These are phyloP conservation scores for Coemansia furcata DNA, from an alignment of 192 early-diverging fungal species.

Conservation along the genomic window DNA sequence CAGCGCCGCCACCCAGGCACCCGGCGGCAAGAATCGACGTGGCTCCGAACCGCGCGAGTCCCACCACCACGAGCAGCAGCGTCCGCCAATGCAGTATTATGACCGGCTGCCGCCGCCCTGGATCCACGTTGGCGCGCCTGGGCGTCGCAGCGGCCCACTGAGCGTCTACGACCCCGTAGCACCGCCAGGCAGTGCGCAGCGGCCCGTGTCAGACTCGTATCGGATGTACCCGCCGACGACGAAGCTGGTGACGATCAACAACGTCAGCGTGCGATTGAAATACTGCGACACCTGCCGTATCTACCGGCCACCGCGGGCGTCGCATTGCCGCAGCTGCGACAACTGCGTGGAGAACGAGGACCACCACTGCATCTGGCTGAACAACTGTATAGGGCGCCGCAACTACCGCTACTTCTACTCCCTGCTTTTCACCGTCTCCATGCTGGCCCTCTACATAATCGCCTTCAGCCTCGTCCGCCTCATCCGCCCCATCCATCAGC, in stretches of 20 bases:
- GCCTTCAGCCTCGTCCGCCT: conserved; percentile 63
- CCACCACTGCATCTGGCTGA: conserved; percentile 94
- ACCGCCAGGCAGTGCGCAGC: conserved; percentile 18
- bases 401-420: conserved; percentile 83
- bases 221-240: conserved; percentile 41
- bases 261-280: conserved; percentile 65
- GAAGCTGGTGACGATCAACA: conserved; percentile 64
- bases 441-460: conserved; percentile 63
- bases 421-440: conserved; percentile 62
- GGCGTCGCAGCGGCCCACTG: conserved; percentile 20
- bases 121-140: conserved; percentile 37
- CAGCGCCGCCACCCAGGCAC: neutral
- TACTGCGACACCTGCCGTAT: conserved; percentile 90
- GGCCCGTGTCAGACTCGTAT: conserved; percentile 16
- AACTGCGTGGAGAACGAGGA: conserved; percentile 88
- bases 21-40: neutral
- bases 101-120: conserved; percentile 53
- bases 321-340: conserved; percentile 86
- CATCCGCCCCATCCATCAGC: conserved; percentile 34
- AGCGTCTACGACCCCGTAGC: conserved; percentile 45
- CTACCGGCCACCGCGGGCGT: conserved; percentile 83
- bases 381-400: conserved; percentile 85
- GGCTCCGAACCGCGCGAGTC: neutral
- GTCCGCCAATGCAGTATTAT: conserved; percentile 53
- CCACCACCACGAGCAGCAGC: neutral